These are phyloP conservation scores for Falciphora oryzae DNA, from an alignment of 2,329 filamentous ascomycete species.

Conservation along the genomic window DNA sequence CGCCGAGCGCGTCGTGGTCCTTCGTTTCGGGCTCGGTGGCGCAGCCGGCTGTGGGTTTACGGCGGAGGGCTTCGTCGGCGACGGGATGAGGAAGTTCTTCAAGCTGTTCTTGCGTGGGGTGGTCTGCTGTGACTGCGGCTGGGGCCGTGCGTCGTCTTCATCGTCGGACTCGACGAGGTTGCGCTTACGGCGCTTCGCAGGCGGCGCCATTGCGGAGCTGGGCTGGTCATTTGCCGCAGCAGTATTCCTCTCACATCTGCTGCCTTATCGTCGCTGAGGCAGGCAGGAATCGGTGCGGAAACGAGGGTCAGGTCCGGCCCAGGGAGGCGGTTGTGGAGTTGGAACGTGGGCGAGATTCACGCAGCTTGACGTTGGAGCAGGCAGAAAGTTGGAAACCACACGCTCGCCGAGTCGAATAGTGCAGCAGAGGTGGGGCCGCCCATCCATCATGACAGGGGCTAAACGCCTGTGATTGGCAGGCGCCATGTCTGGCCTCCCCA, in stretches of 20 bases:
- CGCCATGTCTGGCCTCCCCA: not conserved
- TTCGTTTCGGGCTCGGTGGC: conserved; percentile 37
- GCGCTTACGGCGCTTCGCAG: conserved; percentile 53
- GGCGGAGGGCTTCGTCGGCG: conserved; percentile 36
- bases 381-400: not conserved
- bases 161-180: conserved; percentile 46
- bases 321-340: not conserved
- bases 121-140: conserved; percentile 26
- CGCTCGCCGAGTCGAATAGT: not conserved
- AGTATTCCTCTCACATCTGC: conserved; percentile 1
- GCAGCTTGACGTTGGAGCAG: not conserved
- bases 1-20: conserved; percentile 21
- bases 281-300: not conserved
- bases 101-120: conserved; percentile 35
- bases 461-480: too few species aligned
- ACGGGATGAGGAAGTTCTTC: conserved; percentile 48
- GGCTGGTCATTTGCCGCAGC: conserved; percentile 5
- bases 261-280: not conserved
- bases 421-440: not conserved
- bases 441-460: too few species aligned
- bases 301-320: not conserved
- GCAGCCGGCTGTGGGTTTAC: conserved; percentile 22
- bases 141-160: conserved; percentile 42
- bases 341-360: not conserved
- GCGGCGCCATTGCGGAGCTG: conserved; percentile 45